Conservation (phyloP, 768 basidiomycete species). For the Russula sp. region DNA sequence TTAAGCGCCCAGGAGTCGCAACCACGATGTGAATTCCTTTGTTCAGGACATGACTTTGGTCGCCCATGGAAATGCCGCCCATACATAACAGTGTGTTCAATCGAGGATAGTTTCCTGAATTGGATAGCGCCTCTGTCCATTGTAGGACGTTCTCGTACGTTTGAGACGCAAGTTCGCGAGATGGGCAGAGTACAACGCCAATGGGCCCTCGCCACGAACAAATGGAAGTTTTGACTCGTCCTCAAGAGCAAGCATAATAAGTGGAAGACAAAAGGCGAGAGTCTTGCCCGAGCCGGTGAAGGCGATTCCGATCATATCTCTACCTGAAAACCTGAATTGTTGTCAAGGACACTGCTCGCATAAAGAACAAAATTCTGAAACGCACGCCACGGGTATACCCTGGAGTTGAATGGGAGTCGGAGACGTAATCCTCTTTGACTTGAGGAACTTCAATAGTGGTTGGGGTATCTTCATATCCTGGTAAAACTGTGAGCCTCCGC, state of each 20-base stretch:
- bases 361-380: constrained; percentile 22
- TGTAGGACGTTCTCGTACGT: constrained; percentile 91
- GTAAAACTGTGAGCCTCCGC: constrained; percentile 13
- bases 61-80: constrained; percentile 96
- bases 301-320: constrained; percentile 98
- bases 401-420: constrained; percentile 98
- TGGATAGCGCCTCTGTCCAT: constrained; percentile 82
- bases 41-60: constrained; percentile 88
- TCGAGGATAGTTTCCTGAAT: constrained; percentile 76
- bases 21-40: constrained; percentile 95
- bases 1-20: constrained; percentile 93
- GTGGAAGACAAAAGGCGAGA: constrained; percentile 94
- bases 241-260: constrained; percentile 95
- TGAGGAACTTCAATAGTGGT: constrained; percentile 77
- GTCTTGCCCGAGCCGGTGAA: constrained; percentile 99
- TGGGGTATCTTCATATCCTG: constrained; percentile 99
- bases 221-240: constrained; percentile 90
- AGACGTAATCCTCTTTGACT: constrained; percentile 74
- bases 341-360: constrained; percentile 16
- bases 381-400: constrained; percentile 93
- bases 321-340: constrained; percentile 73
- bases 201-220: constrained; percentile 91
- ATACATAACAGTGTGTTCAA: constrained; percentile 91
- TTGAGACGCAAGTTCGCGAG: constrained; percentile 93
- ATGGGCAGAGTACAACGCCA: constrained; percentile 95